Percentiles rank a stretch among this genome's conserved stretches.
Conservation (phyloP, 1,284 basidiomycete genomes). For the Irpex sp. region DNA sequence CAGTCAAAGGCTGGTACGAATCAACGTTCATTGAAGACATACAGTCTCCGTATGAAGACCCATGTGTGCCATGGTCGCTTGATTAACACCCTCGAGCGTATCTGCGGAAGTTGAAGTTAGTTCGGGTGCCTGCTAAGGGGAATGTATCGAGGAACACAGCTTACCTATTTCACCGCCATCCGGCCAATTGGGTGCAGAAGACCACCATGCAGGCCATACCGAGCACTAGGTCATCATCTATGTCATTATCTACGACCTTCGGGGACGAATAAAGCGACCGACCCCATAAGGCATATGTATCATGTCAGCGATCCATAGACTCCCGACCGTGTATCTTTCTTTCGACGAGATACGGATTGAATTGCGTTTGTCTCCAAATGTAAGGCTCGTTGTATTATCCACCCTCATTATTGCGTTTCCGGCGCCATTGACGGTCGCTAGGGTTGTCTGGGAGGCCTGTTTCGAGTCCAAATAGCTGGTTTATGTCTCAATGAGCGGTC, state of each 20-base stretch:
- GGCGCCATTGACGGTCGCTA: conserved; percentile 61
- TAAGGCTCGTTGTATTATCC: conserved; percentile 59
- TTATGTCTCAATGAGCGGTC: background rate
- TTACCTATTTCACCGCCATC: conserved; percentile 43
- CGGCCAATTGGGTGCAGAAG: conserved; percentile 61
- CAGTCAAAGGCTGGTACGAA: background rate
- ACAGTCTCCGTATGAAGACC: conserved; percentile 60
- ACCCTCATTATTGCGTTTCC: conserved; percentile 70
- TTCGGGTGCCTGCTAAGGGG: conserved; percentile 10
- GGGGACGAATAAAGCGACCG: conserved; percentile 12
- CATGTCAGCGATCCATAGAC: conserved; percentile 64
- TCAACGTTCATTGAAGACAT: conserved; percentile 5
- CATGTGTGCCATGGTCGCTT: conserved; percentile 59
- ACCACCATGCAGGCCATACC: conserved; percentile 73
- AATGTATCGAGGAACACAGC: background rate
- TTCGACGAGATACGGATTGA: conserved; percentile 62
- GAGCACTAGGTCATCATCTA: conserved; percentile 46
- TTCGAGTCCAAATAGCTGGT: conserved; percentile 52
- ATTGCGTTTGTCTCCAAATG: conserved; percentile 64
- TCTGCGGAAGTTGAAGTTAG: conserved; percentile 49
- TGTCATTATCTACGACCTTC: background rate
- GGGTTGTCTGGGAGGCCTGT: conserved; percentile 43
- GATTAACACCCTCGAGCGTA: conserved; percentile 74
- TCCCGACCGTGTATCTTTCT: conserved; percentile 58
- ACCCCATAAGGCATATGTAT: conserved; percentile 67